Conservation (phyloP, 2,329 filamentous ascomycete genomes). For the Rhytidhysteron rufulum region DNA sequence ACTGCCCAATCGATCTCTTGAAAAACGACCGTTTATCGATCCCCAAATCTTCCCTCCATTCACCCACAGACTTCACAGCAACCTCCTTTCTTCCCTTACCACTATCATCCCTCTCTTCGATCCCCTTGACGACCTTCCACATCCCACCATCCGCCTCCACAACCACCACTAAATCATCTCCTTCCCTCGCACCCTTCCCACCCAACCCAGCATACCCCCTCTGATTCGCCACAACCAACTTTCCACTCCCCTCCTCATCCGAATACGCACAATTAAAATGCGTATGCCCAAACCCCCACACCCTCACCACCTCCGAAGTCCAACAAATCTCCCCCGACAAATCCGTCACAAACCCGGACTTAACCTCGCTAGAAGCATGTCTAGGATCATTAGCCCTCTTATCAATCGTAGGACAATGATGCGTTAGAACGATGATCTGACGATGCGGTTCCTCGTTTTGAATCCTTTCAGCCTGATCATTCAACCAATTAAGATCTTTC, state of each 20-base stretch:
- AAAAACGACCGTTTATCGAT: no score
- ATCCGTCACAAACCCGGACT: conserved; percentile 41
- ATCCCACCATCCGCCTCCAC: background rate
- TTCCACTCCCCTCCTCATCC: conserved; percentile 20
- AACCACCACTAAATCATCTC: background rate
- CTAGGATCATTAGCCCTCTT: conserved; percentile 30
- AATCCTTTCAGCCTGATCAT: conserved; percentile 29
- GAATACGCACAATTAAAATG: conserved; percentile 45
- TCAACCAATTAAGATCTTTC: conserved; percentile 44
- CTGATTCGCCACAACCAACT: conserved; percentile 40
- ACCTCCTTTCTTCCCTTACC: no score
- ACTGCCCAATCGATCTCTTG: no score
- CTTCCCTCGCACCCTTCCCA: background rate
- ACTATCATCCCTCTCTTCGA: no score
- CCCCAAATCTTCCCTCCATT: no score
- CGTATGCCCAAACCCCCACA: conserved; percentile 51
- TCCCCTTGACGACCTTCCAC: background rate
- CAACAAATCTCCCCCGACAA: conserved; percentile 36
- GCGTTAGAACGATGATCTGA: conserved; percentile 40
- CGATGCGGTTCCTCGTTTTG: conserved; percentile 12
- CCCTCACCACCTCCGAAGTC: conserved; percentile 28
- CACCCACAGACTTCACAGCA: no score
- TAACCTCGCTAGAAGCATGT: conserved; percentile 18
- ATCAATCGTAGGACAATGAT: conserved; percentile 41
- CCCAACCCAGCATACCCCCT: conserved; percentile 31